Percentiles rank a stretch among this genome's conserved stretches.
Evolutionary conservation across 371 early-diverging fungal genomes (phyloP).

Genomic region (Gilbertella persicaria): DNA sequence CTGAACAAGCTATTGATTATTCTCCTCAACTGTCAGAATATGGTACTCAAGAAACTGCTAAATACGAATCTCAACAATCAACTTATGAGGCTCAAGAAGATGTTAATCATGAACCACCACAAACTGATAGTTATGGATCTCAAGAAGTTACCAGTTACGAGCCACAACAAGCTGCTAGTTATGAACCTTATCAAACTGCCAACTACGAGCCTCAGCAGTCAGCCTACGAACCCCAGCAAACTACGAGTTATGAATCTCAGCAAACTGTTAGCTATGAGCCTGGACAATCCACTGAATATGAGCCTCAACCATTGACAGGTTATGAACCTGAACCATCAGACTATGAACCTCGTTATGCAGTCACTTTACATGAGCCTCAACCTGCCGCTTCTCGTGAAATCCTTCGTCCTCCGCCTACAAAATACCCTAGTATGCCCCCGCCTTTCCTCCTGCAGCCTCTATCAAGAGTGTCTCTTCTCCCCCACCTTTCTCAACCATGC

Average conservation of each 20-base stretch:
- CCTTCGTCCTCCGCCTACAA: not conserved
- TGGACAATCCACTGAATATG: not conserved
- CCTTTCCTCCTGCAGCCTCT: not conserved
- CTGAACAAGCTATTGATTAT: not conserved
- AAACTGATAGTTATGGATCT: not conserved
- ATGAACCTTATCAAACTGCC: not conserved
- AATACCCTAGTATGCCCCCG: not conserved
- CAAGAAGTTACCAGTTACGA: not conserved
- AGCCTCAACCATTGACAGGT: not conserved
- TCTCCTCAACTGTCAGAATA: not conserved
- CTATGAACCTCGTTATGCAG: not conserved
- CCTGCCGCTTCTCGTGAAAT: not conserved
- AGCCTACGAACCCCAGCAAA: not conserved
- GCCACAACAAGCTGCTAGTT: not conserved
- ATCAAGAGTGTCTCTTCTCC: conserved; percentile 1
- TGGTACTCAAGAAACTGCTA: too few relatives aligned
- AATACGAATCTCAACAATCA: not conserved
- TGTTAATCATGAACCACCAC: not conserved
- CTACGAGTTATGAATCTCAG: not conserved
- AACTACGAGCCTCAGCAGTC: not conserved
- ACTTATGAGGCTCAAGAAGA: too few relatives aligned
- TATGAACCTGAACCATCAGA: not conserved
- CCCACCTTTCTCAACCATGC: conserved; percentile 1
- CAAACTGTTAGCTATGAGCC: not conserved
- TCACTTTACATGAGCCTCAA: not conserved